Conservation (phyloP, 495 filamentous ascomycete species). For the Daldinia decipiens region DNA sequence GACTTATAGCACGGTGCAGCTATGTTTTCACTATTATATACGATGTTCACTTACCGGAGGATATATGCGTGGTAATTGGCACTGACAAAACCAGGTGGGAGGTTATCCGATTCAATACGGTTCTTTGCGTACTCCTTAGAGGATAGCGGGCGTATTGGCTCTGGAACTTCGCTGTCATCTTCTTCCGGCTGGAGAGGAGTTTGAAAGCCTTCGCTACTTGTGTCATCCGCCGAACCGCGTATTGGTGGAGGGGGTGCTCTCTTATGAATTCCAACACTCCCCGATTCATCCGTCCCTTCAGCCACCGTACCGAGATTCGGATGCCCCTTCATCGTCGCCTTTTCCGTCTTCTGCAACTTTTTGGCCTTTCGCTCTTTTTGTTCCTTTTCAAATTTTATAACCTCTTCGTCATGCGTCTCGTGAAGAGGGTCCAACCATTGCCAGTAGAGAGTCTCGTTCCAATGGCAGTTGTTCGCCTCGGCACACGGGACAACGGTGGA, state of each 20-base stretch:
- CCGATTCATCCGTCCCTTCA: constrained; percentile 10
- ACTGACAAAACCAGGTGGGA: constrained; percentile 73
- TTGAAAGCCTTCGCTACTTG: constrained; percentile 32
- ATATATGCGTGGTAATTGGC: constrained; percentile 75
- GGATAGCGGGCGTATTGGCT: constrained; percentile 58
- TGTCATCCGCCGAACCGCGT: background rate
- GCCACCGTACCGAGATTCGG: constrained; percentile 23
- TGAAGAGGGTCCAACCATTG: constrained; percentile 64
- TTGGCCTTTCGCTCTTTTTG: constrained; percentile 49
- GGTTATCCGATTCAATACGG: constrained; percentile 66
- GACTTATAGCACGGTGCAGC: background rate
- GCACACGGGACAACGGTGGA: constrained; percentile 74
- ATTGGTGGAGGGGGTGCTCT: constrained; percentile 19
- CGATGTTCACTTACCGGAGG: constrained; percentile 65
- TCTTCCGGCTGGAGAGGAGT: constrained; percentile 41
- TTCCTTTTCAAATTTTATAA: constrained; percentile 53
- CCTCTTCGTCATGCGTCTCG: constrained; percentile 49
- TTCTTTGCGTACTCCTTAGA: constrained; percentile 72
- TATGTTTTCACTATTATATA: background rate
- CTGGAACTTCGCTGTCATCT: constrained; percentile 33
- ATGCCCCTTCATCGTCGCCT: constrained; percentile 36
- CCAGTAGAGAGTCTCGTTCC: constrained; percentile 76
- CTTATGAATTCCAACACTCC: constrained; percentile 22
- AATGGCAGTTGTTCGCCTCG: constrained; percentile 72
- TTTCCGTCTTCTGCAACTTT: constrained; percentile 31